Conservation (phyloP, 75 land plant genomes). For the Larix kaempferi region DNA sequence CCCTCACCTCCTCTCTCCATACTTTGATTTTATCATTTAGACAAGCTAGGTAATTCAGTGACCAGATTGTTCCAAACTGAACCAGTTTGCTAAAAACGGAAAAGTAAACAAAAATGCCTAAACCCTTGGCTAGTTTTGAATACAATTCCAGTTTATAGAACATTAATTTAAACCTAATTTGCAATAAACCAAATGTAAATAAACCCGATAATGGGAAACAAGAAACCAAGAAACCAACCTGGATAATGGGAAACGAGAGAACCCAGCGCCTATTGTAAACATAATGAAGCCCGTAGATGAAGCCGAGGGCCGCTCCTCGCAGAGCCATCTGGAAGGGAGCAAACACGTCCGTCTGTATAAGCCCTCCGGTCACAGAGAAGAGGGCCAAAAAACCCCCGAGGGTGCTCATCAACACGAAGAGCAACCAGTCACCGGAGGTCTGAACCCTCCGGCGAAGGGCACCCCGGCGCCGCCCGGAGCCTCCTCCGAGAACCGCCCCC, state of each 20-base stretch:
- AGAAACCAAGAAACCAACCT: conserved; percentile 35
- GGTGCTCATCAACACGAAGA: background rate
- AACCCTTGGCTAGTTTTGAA: too few relatives aligned
- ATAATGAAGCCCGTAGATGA: conserved; percentile 47
- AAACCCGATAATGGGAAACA: too few relatives aligned
- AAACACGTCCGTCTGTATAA: background rate
- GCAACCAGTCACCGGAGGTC: background rate
- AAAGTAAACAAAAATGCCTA: too few relatives aligned
- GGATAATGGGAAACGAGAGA: conserved; percentile 76
- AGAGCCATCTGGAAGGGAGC: background rate
- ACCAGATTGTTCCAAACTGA: too few relatives aligned
- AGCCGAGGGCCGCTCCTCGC: conserved; percentile 60
- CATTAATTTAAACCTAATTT: too few relatives aligned
- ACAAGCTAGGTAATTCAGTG: too few relatives aligned
- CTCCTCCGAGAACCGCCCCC: conserved; percentile 8
- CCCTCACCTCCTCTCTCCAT: too few relatives aligned
- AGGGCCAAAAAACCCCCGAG: conserved; percentile 3
- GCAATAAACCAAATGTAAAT: too few relatives aligned
- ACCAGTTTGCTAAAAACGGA: too few relatives aligned
- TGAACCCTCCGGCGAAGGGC: conserved; percentile 1
- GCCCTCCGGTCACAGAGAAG: background rate
- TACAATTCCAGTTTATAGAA: too few relatives aligned
- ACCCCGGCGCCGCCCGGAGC: background rate
- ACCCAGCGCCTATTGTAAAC: conserved; percentile 46
- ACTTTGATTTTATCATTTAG: too few relatives aligned